phyloP scores from a whole-genome alignment of 2,329 filamentous ascomycete species.

The Penicillium sp. region DNA sequence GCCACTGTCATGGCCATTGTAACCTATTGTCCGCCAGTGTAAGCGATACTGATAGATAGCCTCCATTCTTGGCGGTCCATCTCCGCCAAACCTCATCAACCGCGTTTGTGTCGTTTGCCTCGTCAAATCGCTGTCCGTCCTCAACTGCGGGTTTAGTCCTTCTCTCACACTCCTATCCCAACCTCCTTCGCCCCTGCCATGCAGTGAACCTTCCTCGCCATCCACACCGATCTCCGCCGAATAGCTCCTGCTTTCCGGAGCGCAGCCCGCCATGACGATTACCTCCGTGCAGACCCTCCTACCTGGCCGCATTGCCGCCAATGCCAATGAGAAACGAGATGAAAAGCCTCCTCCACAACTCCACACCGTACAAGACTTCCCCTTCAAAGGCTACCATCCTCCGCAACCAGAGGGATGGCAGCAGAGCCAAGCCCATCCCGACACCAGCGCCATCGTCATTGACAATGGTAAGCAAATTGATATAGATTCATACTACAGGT shows the following conservation, averaged over 20 bases:
- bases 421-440: constrained; percentile 58
- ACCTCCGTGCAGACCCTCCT: constrained; percentile 38
- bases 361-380: constrained; percentile 55
- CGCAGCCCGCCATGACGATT: constrained; percentile 42
- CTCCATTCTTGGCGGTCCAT: constrained; percentile 16
- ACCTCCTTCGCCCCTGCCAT: constrained; percentile 7
- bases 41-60: constrained; percentile 8
- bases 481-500: neutral
- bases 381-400: constrained; percentile 57
- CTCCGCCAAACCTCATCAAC: constrained; percentile 11
- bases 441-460: constrained; percentile 80
- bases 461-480: constrained; percentile 74
- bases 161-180: neutral
- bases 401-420: constrained; percentile 66
- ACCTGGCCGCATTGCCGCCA: constrained; percentile 39
- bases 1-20: neutral
- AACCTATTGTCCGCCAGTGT: neutral
- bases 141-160: neutral
- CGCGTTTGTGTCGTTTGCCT: constrained; percentile 7
- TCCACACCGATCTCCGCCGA: constrained; percentile 11
- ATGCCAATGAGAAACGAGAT: constrained; percentile 46
- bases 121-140: constrained; percentile 1
- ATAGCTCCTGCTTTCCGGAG: constrained; percentile 25
- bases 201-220: constrained; percentile 12
- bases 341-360: constrained; percentile 54